Conservation (phyloP, 2,329 filamentous ascomycete genomes). For the Colletotrichum eremochloae region DNA sequence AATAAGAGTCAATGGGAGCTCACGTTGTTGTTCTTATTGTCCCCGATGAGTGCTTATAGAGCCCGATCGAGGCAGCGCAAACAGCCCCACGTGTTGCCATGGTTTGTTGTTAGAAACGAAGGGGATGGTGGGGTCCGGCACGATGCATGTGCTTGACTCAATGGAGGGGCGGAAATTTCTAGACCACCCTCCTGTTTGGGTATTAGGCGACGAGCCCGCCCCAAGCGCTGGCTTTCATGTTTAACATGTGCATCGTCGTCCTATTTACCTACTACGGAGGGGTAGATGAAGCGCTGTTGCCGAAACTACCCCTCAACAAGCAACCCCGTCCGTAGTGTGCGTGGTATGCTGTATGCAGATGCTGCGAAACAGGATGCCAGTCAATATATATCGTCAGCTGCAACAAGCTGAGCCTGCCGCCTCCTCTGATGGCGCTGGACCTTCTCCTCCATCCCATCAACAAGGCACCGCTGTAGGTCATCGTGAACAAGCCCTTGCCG, state of each 20-base stretch:
- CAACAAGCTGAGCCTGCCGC: slow-evolving; percentile 2
- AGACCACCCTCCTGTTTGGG: slow-evolving; percentile 31
- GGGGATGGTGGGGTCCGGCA: slow-evolving; percentile 13
- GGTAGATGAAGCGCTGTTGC: slow-evolving; percentile 27
- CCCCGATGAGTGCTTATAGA: slow-evolving; percentile 10
- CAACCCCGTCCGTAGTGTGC: background rate
- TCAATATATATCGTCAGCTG: slow-evolving; percentile 34
- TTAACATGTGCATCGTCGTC: background rate
- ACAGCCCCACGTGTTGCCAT: slow-evolving; percentile 38
- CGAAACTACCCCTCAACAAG: background rate
- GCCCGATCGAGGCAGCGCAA: slow-evolving; percentile 21
- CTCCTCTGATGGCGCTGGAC: background rate
- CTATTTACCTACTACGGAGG: background rate
- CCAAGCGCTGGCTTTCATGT: slow-evolving; percentile 2
- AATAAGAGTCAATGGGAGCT: slow-evolving; percentile 11
- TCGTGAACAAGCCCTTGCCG: slow-evolving; percentile 35
- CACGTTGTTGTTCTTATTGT: slow-evolving; percentile 24
- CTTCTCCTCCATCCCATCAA: background rate
- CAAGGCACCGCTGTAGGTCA: slow-evolving; percentile 28
- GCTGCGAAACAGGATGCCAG: slow-evolving; percentile 24
- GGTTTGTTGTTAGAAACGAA: slow-evolving; percentile 28
- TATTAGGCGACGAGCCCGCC: background rate
- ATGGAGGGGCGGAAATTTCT: slow-evolving; percentile 38
- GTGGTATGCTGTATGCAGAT: slow-evolving; percentile 18
- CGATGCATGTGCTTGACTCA: slow-evolving; percentile 12